These are phyloP conservation scores for Zygosaccharomyces lentus DNA, from an alignment of 805 yeast species.

Conservation along the genomic window DNA sequence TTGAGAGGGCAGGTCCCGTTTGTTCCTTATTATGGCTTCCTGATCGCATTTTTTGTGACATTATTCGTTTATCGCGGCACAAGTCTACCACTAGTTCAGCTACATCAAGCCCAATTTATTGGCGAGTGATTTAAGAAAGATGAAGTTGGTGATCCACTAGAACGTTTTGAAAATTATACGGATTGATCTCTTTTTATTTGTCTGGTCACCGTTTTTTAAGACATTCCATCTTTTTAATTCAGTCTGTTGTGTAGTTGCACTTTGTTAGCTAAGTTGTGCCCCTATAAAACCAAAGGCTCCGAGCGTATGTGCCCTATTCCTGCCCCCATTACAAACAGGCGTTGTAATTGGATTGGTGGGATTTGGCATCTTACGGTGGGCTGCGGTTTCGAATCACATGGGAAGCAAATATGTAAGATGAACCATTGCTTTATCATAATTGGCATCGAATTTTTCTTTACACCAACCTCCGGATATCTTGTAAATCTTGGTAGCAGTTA, in stretches of 20 bases:
- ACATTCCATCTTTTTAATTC: conserved; percentile 6
- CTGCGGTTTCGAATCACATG: neutral
- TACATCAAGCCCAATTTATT: conserved; percentile 4
- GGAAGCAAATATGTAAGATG: conserved; percentile 8
- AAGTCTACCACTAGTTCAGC: conserved; percentile 3
- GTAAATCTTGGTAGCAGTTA: conserved; percentile 5
- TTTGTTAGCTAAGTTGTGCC: conserved; percentile 7
- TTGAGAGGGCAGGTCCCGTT: conserved; percentile 3
- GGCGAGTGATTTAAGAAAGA: conserved; percentile 7
- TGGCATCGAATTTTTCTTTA: neutral
- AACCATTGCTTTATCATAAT: conserved; percentile 5
- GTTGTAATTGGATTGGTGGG: neutral
- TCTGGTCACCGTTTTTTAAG: neutral
- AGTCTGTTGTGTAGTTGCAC: conserved; percentile 9
- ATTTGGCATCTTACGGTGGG: neutral
- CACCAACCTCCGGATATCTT: conserved; percentile 1
- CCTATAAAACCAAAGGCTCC: neutral
- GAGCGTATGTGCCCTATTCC: neutral
- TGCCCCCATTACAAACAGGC: neutral
- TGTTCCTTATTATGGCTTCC: conserved; percentile 5
- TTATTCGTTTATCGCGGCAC: conserved; percentile 1
- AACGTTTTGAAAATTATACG: neutral
- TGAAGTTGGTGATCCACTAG: conserved; percentile 3
- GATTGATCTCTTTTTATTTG: neutral
- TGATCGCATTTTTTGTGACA: neutral